Conservation (phyloP, 1,284 basidiomycete genomes). For the Boletus smithii region DNA sequence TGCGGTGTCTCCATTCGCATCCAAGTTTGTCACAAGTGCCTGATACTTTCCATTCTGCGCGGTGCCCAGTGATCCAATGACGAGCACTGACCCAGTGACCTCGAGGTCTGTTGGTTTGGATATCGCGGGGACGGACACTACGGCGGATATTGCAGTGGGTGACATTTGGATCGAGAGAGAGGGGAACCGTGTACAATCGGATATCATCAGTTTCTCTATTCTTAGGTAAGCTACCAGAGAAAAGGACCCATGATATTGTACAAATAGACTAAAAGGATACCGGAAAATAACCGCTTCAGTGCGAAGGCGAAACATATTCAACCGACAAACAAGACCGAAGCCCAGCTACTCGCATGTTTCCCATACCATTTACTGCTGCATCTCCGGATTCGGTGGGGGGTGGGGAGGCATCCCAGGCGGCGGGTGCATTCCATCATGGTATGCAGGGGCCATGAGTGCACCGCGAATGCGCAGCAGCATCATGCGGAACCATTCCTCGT, state of each 20-base stretch:
- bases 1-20: constrained; percentile 46
- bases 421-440: constrained; percentile 57
- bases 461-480: constrained; percentile 72
- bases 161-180: constrained; percentile 48
- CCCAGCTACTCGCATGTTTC: neutral
- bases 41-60: constrained; percentile 77
- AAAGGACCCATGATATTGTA: no score
- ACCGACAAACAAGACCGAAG: constrained; percentile 1
- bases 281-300: constrained; percentile 3
- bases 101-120: constrained; percentile 6
- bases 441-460: constrained; percentile 63
- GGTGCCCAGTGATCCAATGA: constrained; percentile 69
- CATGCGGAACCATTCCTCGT: constrained; percentile 78
- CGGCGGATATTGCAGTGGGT: constrained; percentile 50
- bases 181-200: neutral
- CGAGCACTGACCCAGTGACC: constrained; percentile 51
- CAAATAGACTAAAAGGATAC: constrained; percentile 5
- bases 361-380: constrained; percentile 25
- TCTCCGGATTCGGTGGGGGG: constrained; percentile 35
- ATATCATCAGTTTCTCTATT: constrained; percentile 17
- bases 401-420: constrained; percentile 44
- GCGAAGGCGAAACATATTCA: constrained; percentile 13
- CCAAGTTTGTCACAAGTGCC: constrained; percentile 56
- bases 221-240: constrained; percentile 26
- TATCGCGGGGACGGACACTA: constrained; percentile 16